Base-by-base conservation (phyloP, 371 early-diverging fungal genomes). In the Mortierella sp. region DNA sequence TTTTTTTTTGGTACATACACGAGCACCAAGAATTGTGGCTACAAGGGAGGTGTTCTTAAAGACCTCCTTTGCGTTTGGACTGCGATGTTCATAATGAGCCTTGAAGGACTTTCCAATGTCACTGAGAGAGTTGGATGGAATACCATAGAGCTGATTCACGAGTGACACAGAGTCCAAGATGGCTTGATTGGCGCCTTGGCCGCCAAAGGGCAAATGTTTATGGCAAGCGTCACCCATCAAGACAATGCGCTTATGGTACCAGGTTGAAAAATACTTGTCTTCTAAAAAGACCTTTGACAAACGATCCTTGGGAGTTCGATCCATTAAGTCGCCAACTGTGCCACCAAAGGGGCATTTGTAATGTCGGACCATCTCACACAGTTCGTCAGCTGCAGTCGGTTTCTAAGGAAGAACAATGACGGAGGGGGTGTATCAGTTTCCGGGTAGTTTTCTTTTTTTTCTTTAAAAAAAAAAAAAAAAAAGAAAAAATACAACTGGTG, bases 181-280 rank as follows among this genome's bases (percentile, higher is more conserved):
- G 36, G 76, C 70, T 10, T 76, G 71, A 41, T 67, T 70, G 8
- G 71, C 76, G 11, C 71, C 71, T 47, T 67, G 62, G 4, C 72
- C 72, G 28, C 72, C 72, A 53, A 71, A 71, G 16, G 72, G 72
- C 50, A 71, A 43, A 16, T 67, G 67, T 50, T 73, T 73, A 41
- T 73, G 74, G 59, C 74, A 73, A 3, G 74, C 70, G 58, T 78
- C 73, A 16, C 78, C 73, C 38, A 73, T 65, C 19, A 78, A 41
- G 0, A 78, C 67, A 2, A 63, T 69, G 0, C 73, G 69, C 21
- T 52, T 57, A 48, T 69, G 67, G 11, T 58, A 66, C 73, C 73
- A 78, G 1, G 78, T 78, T 7, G 65, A 58, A 60, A 73, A 73
- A 19, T 66, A 63, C 33, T 59, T 78, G 22, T 77, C 73, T 55